Base-by-base conservation (phyloP, 257 asterid genomes). In the Apocynum venetum region DNA sequence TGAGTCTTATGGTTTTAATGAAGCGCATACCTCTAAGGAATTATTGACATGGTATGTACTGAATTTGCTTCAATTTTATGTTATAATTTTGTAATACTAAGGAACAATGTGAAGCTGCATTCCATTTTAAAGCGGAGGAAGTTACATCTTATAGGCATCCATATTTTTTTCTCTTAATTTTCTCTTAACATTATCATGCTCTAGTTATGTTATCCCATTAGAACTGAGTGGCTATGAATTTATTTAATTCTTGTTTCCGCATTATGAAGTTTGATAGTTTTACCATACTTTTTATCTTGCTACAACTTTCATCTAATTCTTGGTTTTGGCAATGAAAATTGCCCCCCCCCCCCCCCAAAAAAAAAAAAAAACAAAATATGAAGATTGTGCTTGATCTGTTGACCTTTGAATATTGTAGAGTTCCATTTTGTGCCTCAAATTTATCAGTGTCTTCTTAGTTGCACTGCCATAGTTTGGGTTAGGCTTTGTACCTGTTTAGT, bases 1-100 rank as follows among this genome's bases (percentile, higher is more conserved):
- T 91, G 77, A 69, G 78, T 72, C 52, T 25, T n/a, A 83, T 77
- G 76, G 55, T 74, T 64, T 56, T 69, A n/a, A 75, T 57, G 64
- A 57, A 66, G n/a, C 43, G 43, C 40, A 38, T 8, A 57, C 20
- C 51, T 80, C n/a, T 7, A 40, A 65, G 41, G 41, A 25, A 47
- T 72, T 51, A 1, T 35, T 72, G 59, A 8, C 6, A n/a, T n/a
- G 17, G 7, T 25, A 31, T 66, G 8, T 41, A 38, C 15, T 60
- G 8, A 40, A 0, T 73, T 31, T 44, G 57, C 77, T 71, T 78
- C 44, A 41, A 3, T 71, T 2, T 4, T 20, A 2, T n/a, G 25
- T 72, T 13, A 8, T 7, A 14, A 51, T 66, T 43, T 1, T 48
- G 64, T 59, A 53, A 67, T 41, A 40, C 35, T 5, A 9, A 35